Evolutionary conservation across 257 asterid species (phyloP).

Genomic region (Avicennia marina): DNA sequence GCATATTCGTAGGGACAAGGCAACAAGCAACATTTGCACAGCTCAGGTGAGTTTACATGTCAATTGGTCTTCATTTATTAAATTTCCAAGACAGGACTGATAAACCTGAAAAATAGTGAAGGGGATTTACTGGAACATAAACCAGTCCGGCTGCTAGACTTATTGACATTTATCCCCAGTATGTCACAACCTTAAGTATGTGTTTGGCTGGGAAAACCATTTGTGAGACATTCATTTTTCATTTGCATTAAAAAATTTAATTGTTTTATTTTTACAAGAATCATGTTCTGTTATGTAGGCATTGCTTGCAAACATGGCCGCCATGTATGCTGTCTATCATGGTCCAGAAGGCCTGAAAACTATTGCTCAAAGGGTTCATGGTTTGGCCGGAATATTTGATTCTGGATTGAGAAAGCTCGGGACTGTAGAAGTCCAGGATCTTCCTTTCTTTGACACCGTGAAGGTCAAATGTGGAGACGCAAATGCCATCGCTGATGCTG

Average conservation of each 20-base stretch:
- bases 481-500: slow-evolving; percentile 77
- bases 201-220: too few species aligned
- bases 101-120: too few species aligned
- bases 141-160: too few species aligned
- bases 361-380: slow-evolving; percentile 91
- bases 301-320: slow-evolving; percentile 97
- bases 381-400: slow-evolving; percentile 79
- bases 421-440: slow-evolving; percentile 77
- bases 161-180: too few species aligned
- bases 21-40: slow-evolving; percentile 96
- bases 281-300: slow-evolving; percentile 43
- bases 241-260: too few species aligned
- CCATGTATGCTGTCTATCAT: slow-evolving; percentile 98
- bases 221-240: too few species aligned
- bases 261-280: too few species aligned
- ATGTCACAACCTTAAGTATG: too few species aligned
- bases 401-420: slow-evolving; percentile 87
- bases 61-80: not conserved
- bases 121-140: too few species aligned
- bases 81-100: too few species aligned
- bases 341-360: slow-evolving; percentile 98
- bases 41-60: slow-evolving; percentile 62
- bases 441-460: slow-evolving; percentile 94
- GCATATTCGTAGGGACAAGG: slow-evolving; percentile 96
- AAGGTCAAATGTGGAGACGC: slow-evolving; percentile 74